Percentiles rank a stretch among this genome's conserved stretches.
phyloP scores from a whole-genome alignment of 208 protist genomes.

The Trypanosoma caninum region DNA sequence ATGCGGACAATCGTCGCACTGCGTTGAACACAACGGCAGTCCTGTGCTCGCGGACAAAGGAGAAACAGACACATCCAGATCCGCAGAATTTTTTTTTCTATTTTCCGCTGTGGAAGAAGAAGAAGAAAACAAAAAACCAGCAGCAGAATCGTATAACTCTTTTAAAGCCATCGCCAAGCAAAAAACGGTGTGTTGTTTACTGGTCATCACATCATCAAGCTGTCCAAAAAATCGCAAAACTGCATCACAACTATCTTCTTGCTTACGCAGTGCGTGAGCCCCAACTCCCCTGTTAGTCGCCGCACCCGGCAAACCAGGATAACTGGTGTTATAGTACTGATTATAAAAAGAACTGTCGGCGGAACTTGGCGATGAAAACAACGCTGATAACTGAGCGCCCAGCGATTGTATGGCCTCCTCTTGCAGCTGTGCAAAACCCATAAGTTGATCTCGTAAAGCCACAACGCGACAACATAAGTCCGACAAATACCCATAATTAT shows the following conservation, averaged over 20 bases:
- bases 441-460: constrained; percentile 16
- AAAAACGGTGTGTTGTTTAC: constrained; percentile 22
- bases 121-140: too few species aligned
- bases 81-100: neutral
- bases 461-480: constrained; percentile 8
- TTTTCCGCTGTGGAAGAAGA: too few species aligned
- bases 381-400: constrained; percentile 9
- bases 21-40: neutral
- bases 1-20: neutral
- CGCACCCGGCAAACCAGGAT: neutral
- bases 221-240: constrained; percentile 16
- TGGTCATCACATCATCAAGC: constrained; percentile 22
- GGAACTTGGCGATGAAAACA: neutral
- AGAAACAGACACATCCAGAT: constrained; percentile 7
- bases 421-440: constrained; percentile 18
- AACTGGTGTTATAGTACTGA: neutral
- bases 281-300: neutral
- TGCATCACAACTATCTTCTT: neutral
- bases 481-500: neutral
- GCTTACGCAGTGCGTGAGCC: neutral
- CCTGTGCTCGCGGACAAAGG: constrained; percentile 12
- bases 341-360: neutral
- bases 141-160: constrained; percentile 8
- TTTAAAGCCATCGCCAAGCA: constrained; percentile 14
- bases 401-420: constrained; percentile 17